A percentile compares a stretch with the other conserved stretches of the same genome.
These are phyloP conservation scores for Phytomonas francai DNA, from an alignment of 208 protist genomes.

Conservation along the genomic window DNA sequence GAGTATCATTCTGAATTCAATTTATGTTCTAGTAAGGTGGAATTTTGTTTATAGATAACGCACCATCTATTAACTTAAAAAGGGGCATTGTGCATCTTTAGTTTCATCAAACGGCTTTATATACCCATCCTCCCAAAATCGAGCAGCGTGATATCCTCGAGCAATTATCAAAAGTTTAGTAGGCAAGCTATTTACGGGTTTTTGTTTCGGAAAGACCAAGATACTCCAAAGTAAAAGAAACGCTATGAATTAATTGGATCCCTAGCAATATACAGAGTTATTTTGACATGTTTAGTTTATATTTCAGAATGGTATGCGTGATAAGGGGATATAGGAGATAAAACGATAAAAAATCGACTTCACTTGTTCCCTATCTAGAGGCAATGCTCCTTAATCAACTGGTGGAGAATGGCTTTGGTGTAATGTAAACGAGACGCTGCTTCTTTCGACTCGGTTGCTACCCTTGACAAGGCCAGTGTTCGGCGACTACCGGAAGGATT, in stretches of 20 bases:
- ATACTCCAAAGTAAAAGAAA: not conserved
- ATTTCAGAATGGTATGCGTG: not conserved
- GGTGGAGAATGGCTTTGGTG: constrained; percentile 29
- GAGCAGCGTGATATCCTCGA: not conserved
- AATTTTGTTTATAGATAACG: no score
- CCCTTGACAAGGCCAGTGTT: constrained; percentile 27
- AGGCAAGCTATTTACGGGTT: not conserved
- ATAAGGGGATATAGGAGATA: not conserved
- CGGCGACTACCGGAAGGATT: constrained; percentile 24
- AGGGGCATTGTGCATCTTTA: not conserved
- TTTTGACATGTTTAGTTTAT: not conserved
- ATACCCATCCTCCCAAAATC: not conserved
- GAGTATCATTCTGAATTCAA: no score
- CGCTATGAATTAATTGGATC: not conserved
- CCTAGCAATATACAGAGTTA: not conserved
- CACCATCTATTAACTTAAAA: not conserved
- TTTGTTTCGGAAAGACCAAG: not conserved
- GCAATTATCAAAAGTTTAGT: not conserved
- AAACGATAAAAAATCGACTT: not conserved
- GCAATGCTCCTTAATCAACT: constrained; percentile 29
- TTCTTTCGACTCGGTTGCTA: constrained; percentile 25
- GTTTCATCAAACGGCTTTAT: not conserved
- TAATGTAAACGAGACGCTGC: constrained; percentile 25
- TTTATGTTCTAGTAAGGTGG: no score
- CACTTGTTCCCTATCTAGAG: constrained; percentile 10